These are phyloP conservation scores for Pulchroboletus neoregius DNA, from an alignment of 1,284 basidiomycete genomes.

Conservation along the genomic window DNA sequence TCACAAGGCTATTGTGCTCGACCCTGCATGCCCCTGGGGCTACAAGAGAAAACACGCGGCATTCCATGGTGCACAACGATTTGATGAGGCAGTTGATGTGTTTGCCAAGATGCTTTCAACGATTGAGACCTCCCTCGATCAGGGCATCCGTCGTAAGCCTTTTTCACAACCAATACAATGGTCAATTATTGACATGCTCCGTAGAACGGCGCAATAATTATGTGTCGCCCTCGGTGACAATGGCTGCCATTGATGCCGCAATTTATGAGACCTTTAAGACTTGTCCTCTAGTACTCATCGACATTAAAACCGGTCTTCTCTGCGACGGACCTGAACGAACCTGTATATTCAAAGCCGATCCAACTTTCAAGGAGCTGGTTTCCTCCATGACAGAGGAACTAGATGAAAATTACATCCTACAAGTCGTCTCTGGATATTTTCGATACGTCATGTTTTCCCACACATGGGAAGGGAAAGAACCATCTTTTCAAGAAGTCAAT, in stretches of 20 bases:
- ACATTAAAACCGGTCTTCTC: constrained; percentile 9
- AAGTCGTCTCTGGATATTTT: constrained; percentile 14
- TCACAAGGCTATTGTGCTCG: background rate
- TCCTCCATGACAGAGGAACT: constrained; percentile 6
- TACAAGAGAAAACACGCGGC: constrained; percentile 2
- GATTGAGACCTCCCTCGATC: background rate
- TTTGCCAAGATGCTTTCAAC: constrained; percentile 1
- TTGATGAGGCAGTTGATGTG: constrained; percentile 2
- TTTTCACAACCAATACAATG: background rate
- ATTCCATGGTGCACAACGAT: background rate
- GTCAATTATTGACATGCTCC: background rate
- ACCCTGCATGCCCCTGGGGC: background rate
- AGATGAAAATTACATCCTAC: constrained; percentile 7
- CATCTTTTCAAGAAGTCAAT: constrained; percentile 18
- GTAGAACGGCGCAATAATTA: constrained; percentile 1
- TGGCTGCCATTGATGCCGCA: constrained; percentile 1
- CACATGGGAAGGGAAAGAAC: constrained; percentile 19
- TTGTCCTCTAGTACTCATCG: constrained; percentile 6
- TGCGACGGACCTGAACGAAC: constrained; percentile 3
- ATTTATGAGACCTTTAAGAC: constrained; percentile 4
- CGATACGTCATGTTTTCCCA: constrained; percentile 23
- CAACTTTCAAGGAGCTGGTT: constrained; percentile 8
- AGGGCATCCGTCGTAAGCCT: constrained; percentile 1
- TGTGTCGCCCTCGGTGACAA: background rate
- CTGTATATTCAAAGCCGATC: constrained; percentile 8